Conservation (phyloP, 139 green algal species). For the Micromonas commoda region DNA sequence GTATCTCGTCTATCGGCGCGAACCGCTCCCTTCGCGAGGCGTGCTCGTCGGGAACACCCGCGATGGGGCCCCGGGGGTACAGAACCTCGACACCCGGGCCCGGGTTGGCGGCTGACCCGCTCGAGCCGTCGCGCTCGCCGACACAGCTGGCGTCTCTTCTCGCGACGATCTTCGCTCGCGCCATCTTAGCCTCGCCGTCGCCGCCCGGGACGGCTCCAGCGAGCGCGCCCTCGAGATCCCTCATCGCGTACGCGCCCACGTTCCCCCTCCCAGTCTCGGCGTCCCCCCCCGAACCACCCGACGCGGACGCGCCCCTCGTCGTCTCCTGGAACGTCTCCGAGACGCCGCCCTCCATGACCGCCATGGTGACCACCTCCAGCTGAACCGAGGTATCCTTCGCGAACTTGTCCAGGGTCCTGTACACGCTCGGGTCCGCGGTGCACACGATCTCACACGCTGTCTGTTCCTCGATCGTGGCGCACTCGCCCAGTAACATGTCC, state of each 20-base stretch:
- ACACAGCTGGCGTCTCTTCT: constrained; percentile 7
- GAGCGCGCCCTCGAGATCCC: background rate
- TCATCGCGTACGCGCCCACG: background rate
- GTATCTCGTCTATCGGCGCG: constrained; percentile 70
- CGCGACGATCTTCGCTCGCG: background rate
- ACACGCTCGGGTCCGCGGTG: constrained; percentile 76
- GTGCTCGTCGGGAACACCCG: constrained; percentile 62
- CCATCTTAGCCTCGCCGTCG: background rate
- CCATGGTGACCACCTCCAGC: constrained; percentile 79
- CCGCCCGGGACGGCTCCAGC: background rate
- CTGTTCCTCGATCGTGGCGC: background rate
- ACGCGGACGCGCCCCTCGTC: no score
- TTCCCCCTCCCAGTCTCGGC: no score
- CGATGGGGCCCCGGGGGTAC: constrained; percentile 47
- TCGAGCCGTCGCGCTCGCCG: background rate
- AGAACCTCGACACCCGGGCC: background rate
- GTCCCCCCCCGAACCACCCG: no score
- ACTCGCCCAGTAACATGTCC: background rate
- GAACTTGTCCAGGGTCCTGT: constrained; percentile 68
- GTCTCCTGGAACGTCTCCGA: no score
- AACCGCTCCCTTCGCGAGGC: constrained; percentile 69
- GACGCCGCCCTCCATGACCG: constrained; percentile 46
- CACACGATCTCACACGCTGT: constrained; percentile 5
- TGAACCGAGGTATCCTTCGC: constrained; percentile 53
- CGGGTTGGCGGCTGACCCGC: background rate